These are phyloP conservation scores for Huntiella moniliformis DNA, from an alignment of 2,329 filamentous ascomycete genomes.

Conservation along the genomic window DNA sequence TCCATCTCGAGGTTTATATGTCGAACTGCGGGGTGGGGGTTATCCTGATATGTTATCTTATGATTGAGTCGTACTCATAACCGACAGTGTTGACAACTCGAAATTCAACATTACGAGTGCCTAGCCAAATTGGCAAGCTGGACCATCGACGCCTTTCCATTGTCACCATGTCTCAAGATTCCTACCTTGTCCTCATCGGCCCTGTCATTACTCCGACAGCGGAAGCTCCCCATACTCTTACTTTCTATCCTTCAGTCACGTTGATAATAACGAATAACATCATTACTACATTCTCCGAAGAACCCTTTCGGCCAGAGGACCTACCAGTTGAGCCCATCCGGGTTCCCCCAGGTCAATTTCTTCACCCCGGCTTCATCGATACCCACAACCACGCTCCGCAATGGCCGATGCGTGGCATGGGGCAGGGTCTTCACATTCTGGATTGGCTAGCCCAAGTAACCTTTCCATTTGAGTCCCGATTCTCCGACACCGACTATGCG, in stretches of 20 bases:
- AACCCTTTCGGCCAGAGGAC: neutral
- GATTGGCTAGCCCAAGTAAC: constrained; percentile 48
- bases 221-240: neutral
- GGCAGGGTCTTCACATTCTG: constrained; percentile 33
- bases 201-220: constrained; percentile 6
- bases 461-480: constrained; percentile 44
- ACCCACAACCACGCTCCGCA: constrained; percentile 51
- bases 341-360: constrained; percentile 27
- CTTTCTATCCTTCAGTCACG: neutral
- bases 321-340: constrained; percentile 11
- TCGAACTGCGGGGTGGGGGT: no score
- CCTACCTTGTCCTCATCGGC: constrained; percentile 1
- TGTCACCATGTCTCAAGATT: neutral
- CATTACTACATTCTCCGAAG: constrained; percentile 2
- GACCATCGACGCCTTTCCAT: neutral
- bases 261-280: constrained; percentile 3
- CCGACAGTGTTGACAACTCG: no score
- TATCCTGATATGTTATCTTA: no score
- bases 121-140: neutral
- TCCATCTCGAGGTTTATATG: no score
- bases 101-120: no score
- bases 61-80: no score
- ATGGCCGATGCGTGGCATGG: constrained; percentile 29
- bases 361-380: constrained; percentile 44
- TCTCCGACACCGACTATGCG: constrained; percentile 35